Conservation (phyloP, 1,139 yeast species). For the Pichia sp. region DNA sequence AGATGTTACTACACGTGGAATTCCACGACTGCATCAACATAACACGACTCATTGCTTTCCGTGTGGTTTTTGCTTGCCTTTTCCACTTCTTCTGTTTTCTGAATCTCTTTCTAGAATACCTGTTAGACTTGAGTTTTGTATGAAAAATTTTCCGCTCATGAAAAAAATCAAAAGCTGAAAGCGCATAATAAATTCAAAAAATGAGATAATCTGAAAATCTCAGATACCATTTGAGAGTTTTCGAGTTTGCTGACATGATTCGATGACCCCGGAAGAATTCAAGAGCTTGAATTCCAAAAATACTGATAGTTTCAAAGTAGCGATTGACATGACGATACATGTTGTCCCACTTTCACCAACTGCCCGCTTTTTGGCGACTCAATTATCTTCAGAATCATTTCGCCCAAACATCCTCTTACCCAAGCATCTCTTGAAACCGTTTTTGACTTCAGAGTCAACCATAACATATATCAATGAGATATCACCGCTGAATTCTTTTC, state of each 20-base stretch:
- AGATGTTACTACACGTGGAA: background rate
- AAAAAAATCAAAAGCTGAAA: background rate
- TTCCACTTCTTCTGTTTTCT: background rate
- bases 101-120: background rate
- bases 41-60: background rate
- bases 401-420: conserved; percentile 14
- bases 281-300: too few relatives aligned
- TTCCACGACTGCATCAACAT: background rate
- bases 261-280: too few relatives aligned
- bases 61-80: background rate
- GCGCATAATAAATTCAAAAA: background rate
- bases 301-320: background rate
- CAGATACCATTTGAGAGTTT: background rate
- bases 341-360: conserved; percentile 13
- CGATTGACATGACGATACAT: conserved; percentile 5
- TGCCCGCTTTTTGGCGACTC: conserved; percentile 17
- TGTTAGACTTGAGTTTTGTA: background rate
- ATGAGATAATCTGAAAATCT: conserved; percentile 1
- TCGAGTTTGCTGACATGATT: too few relatives aligned
- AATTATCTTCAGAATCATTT: conserved; percentile 3
- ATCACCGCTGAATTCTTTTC: conserved; percentile 22
- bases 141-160: conserved; percentile 2
- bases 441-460: conserved; percentile 20
- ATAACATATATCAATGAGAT: conserved; percentile 26
- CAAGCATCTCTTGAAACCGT: conserved; percentile 17